These are phyloP conservation scores for Helianthus tuberosus DNA, from an alignment of 129 eudicot species.

Conservation along the genomic window DNA sequence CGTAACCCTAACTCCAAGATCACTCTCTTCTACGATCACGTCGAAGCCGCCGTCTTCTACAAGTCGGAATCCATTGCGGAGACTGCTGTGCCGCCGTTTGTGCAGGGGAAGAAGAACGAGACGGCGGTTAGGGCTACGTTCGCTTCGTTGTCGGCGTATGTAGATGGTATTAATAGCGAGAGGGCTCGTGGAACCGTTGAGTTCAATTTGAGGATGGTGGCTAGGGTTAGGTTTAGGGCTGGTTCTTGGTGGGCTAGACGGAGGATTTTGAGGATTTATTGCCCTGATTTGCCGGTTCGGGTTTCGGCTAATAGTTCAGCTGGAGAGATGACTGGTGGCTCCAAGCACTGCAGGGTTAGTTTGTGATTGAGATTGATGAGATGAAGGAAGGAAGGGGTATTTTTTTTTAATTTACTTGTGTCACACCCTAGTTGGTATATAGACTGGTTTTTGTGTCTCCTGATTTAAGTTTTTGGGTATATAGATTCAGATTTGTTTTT, in stretches of 20 bases:
- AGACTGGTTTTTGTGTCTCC: neutral
- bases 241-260: slow-evolving; percentile 78
- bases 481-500: neutral
- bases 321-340: slow-evolving; percentile 53
- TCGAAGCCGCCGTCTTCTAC: slow-evolving; percentile 51
- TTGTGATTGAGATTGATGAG: too few relatives aligned
- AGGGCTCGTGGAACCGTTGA: slow-evolving; percentile 45
- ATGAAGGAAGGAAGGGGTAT: too few relatives aligned
- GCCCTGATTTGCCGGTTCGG: slow-evolving; percentile 45
- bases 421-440: too few relatives aligned
- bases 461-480: slow-evolving; percentile 6
- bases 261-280: slow-evolving; percentile 55
- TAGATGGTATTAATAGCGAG: slow-evolving; percentile 43
- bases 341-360: slow-evolving; percentile 54
- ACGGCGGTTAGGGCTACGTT: slow-evolving; percentile 46
- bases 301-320: slow-evolving; percentile 27
- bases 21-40: slow-evolving; percentile 51
- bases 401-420: too few relatives aligned
- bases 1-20: slow-evolving; percentile 73
- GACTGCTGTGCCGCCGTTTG: slow-evolving; percentile 59
- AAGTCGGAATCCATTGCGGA: slow-evolving; percentile 31
- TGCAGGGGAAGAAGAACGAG: slow-evolving; percentile 57
- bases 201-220: slow-evolving; percentile 58
- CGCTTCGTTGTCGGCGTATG: slow-evolving; percentile 43
- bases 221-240: slow-evolving; percentile 60